Conservation (phyloP, 78 protist species). For the Mastigamoeba balamuthi region DNA sequence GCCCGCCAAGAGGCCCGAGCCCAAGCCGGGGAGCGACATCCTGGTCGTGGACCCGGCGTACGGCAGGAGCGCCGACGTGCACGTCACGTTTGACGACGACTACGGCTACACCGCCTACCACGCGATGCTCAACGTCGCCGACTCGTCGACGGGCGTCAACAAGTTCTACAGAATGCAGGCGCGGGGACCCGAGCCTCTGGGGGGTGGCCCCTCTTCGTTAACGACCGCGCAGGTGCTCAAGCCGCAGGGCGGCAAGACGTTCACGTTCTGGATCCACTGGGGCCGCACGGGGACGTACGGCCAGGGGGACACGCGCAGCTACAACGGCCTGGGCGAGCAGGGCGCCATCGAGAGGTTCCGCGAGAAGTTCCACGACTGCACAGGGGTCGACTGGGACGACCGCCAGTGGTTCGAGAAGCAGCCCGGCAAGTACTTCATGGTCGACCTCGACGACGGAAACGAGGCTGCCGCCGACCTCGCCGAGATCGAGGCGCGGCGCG, state of each 20-base stretch:
- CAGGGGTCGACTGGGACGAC: constrained; percentile 25
- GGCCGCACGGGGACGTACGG: constrained; percentile 38
- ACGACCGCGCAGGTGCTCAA: too few species aligned
- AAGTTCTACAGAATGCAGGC: too few species aligned
- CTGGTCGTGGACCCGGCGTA: too few species aligned
- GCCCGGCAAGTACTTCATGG: constrained; percentile 16
- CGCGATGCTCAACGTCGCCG: constrained; percentile 36
- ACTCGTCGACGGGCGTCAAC: constrained; percentile 9
- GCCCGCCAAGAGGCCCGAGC: too few species aligned
- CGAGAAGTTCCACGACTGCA: constrained; percentile 11
- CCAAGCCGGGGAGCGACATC: too few species aligned
- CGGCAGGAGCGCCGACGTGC: too few species aligned
- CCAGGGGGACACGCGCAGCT: constrained; percentile 8
- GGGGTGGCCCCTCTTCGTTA: too few species aligned
- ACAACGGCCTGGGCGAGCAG: background rate
- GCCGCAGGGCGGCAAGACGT: background rate
- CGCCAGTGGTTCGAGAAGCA: constrained; percentile 25
- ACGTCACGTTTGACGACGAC: too few species aligned
- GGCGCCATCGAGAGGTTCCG: constrained; percentile 12
- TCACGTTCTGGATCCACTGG: constrained; percentile 10
- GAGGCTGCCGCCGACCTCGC: constrained; percentile 23
- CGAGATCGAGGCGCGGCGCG: background rate
- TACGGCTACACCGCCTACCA: constrained; percentile 31
- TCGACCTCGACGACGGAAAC: constrained; percentile 37
- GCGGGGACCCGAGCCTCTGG: too few species aligned